These are phyloP conservation scores for Ganoderma lucidum DNA, from an alignment of 1,284 basidiomycete genomes.

Conservation along the genomic window DNA sequence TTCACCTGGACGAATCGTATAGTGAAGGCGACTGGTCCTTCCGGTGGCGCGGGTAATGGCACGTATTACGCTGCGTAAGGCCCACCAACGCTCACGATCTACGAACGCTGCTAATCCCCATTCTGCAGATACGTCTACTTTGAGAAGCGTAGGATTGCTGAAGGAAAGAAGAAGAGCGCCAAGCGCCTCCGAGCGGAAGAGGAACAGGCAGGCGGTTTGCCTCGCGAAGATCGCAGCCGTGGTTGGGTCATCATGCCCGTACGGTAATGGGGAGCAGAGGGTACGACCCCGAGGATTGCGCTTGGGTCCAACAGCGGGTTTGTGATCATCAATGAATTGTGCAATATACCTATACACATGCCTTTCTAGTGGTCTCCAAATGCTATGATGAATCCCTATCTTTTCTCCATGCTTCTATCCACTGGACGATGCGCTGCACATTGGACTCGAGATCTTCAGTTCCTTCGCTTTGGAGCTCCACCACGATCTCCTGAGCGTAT, in stretches of 20 bases:
- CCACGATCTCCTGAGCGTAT: constrained; percentile 87
- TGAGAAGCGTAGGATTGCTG: constrained; percentile 54
- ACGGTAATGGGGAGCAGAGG: background rate
- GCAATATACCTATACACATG: constrained; percentile 14
- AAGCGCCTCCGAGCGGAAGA: constrained; percentile 48
- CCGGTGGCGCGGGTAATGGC: constrained; percentile 51
- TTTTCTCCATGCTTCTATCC: constrained; percentile 84
- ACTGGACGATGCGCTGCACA: constrained; percentile 83
- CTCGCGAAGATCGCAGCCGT: constrained; percentile 41
- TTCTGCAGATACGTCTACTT: constrained; percentile 53
- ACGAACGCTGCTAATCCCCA: constrained; percentile 11
- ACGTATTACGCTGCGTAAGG: constrained; percentile 55
- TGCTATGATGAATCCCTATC: constrained; percentile 45
- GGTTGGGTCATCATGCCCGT: constrained; percentile 37
- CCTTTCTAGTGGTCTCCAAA: constrained; percentile 10
- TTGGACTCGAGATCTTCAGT: constrained; percentile 89
- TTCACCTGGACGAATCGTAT: background rate
- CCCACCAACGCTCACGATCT: background rate
- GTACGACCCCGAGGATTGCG: background rate
- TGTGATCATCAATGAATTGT: background rate
- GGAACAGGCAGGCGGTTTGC: constrained; percentile 41
- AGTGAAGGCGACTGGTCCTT: constrained; percentile 53
- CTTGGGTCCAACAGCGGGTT: background rate
- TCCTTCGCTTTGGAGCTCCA: constrained; percentile 85
- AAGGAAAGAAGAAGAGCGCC: constrained; percentile 57